These are phyloP conservation scores for Nitzschia inconspicua DNA, from an alignment of 108 stramenopile species.

Conservation along the genomic window DNA sequence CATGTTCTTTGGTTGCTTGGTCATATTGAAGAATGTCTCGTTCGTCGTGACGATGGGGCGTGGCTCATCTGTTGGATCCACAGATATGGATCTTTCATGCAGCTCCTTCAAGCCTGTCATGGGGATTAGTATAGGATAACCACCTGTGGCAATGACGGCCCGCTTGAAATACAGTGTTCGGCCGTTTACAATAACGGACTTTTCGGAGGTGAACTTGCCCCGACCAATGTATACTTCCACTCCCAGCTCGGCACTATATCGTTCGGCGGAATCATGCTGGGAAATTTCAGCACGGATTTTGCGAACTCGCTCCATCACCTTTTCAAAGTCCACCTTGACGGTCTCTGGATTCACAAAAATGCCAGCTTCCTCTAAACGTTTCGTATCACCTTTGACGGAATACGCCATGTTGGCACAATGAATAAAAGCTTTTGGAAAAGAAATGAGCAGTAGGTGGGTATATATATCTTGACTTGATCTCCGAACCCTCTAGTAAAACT, in stretches of 20 bases:
- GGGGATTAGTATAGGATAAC: constrained; percentile 64
- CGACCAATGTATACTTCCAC: constrained; percentile 61
- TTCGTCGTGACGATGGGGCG: constrained; percentile 78
- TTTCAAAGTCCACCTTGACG: constrained; percentile 78
- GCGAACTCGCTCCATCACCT: constrained; percentile 83
- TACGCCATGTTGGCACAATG: constrained; percentile 63
- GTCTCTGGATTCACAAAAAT: constrained; percentile 44
- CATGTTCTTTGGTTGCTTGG: constrained; percentile 66
- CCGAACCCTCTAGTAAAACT: too few relatives aligned
- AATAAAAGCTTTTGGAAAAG: constrained; percentile 69
- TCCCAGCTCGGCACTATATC: constrained; percentile 65
- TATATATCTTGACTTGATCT: neutral
- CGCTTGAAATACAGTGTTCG: constrained; percentile 55
- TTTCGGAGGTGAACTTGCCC: constrained; percentile 49
- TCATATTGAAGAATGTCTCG: constrained; percentile 86
- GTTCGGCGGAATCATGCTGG: constrained; percentile 76
- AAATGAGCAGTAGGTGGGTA: neutral
- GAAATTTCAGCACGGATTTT: constrained; percentile 67
- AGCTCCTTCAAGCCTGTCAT: constrained; percentile 58
- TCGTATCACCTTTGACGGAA: constrained; percentile 37
- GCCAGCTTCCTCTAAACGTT: constrained; percentile 56
- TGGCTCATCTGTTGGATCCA: constrained; percentile 1
- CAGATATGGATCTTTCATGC: constrained; percentile 36
- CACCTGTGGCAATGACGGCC: constrained; percentile 85
- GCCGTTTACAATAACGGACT: constrained; percentile 58